phyloP scores from a whole-genome alignment of 2,329 filamentous ascomycete genomes.

The Cladosporium halotolerans region DNA sequence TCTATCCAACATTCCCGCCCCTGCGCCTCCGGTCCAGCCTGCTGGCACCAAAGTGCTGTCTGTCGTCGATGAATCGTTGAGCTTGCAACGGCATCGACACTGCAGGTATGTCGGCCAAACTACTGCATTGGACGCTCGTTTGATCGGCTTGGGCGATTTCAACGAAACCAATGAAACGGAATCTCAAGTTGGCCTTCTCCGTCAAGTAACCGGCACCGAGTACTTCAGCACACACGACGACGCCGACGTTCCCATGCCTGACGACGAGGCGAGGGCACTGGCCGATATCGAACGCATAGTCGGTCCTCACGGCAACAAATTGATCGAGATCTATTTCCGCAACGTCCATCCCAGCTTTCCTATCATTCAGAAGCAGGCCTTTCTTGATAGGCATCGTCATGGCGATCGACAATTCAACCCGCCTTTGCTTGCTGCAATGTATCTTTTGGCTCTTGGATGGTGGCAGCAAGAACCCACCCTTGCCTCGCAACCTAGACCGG shows the following conservation, averaged over 20 bases:
- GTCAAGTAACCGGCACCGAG: constrained; percentile 70
- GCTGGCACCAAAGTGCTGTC: constrained; percentile 25
- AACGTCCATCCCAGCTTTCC: constrained; percentile 76
- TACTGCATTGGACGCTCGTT: constrained; percentile 75
- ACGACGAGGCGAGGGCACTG: constrained; percentile 61
- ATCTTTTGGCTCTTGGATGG: constrained; percentile 82
- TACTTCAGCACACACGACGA: constrained; percentile 78
- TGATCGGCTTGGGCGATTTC: constrained; percentile 74
- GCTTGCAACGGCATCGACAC: constrained; percentile 70
- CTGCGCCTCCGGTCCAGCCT: constrained; percentile 11
- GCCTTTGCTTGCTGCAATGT: constrained; percentile 70
- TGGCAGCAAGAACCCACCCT: constrained; percentile 70
- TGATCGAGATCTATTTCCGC: constrained; percentile 76
- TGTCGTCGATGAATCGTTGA: constrained; percentile 48
- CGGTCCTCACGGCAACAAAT: constrained; percentile 65
- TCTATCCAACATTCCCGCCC: background rate
- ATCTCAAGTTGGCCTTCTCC: constrained; percentile 55
- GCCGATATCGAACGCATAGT: constrained; percentile 71
- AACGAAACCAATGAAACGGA: constrained; percentile 76
- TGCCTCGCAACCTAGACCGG: constrained; percentile 58
- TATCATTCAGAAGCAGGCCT: constrained; percentile 74
- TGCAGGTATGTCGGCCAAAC: constrained; percentile 80
- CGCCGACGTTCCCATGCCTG: constrained; percentile 62
- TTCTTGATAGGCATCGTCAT: constrained; percentile 69
- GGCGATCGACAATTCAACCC: constrained; percentile 70